Percentiles rank a stretch among this genome's conserved stretches.
phyloP scores from a whole-genome alignment of 352 stramenopile genomes.

The Globisporangium lucens region DNA sequence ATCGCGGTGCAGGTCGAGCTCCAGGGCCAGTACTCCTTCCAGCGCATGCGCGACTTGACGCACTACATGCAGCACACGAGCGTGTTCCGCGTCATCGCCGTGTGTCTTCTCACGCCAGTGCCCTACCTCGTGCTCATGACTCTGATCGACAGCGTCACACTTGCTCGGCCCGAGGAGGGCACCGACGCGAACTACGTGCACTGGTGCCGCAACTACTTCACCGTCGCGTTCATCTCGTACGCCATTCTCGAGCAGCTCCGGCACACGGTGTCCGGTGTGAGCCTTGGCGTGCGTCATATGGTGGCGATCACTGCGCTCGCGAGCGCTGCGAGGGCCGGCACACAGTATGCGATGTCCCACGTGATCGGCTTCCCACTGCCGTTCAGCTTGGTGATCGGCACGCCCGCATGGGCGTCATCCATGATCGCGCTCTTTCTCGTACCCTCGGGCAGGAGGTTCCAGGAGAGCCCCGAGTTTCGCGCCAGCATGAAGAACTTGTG shows the following conservation, averaged over 20 bases:
- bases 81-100: not conserved
- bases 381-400: constrained; percentile 28
- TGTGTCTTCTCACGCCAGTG: constrained; percentile 28
- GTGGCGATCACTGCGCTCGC: constrained; percentile 12
- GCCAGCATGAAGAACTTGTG: constrained; percentile 23
- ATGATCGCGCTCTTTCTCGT: constrained; percentile 23
- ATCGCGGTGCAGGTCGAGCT: constrained; percentile 29
- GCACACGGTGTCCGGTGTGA: constrained; percentile 10
- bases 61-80: not conserved
- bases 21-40: constrained; percentile 33
- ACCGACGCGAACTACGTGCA: constrained; percentile 34
- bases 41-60: constrained; percentile 17
- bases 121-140: constrained; percentile 31
- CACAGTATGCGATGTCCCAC: constrained; percentile 25
- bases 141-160: constrained; percentile 25
- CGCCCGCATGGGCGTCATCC: constrained; percentile 19
- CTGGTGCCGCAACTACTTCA: constrained; percentile 28
- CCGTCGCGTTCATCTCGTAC: constrained; percentile 26
- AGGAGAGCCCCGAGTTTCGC: constrained; percentile 12
- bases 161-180: constrained; percentile 21
- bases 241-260: constrained; percentile 30
- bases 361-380: constrained; percentile 41
- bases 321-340: constrained; percentile 19
- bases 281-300: constrained; percentile 9
- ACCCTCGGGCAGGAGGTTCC: constrained; percentile 27